phyloP scores from a whole-genome alignment of 164 flowering plant genomes.

The Nymphaea thermarum region DNA sequence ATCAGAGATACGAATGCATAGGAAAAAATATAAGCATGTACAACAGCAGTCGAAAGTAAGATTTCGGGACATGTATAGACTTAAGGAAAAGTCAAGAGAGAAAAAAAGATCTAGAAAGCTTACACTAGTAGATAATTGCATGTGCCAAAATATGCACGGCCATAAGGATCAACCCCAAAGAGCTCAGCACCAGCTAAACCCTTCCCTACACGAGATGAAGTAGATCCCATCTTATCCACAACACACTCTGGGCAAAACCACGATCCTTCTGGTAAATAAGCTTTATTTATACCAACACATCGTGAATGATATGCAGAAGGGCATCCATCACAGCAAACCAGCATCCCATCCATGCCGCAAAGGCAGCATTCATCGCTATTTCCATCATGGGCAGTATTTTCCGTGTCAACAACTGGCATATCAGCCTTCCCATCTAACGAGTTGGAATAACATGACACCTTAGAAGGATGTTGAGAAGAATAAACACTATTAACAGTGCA shows the following conservation, averaged over 20 bases:
- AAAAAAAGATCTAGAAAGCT: constrained; percentile 19
- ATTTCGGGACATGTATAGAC: no score
- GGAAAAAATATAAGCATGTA: no score
- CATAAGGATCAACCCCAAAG: constrained; percentile 72
- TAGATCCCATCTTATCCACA: constrained; percentile 36
- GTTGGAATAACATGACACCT: not conserved
- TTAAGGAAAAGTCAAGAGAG: no score
- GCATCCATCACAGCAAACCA: constrained; percentile 98
- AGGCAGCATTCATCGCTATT: constrained; percentile 91
- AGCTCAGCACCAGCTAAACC: constrained; percentile 61
- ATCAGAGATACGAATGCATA: no score
- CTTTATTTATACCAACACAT: constrained; percentile 75
- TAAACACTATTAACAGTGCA: not conserved
- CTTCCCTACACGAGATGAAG: constrained; percentile 27
- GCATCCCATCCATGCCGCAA: constrained; percentile 96
- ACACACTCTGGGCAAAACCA: constrained; percentile 97
- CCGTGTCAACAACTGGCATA: constrained; percentile 9
- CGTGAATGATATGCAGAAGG: constrained; percentile 93
- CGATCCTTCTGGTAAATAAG: constrained; percentile 58
- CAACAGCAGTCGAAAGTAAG: no score
- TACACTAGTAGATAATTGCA: constrained; percentile 92
- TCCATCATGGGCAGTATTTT: constrained; percentile 41
- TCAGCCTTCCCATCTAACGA: not conserved
- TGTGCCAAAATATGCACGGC: constrained; percentile 66
- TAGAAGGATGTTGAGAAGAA: not conserved